phyloP scores from a whole-genome alignment of 1,284 basidiomycete genomes.

The Trichosporon sp. region DNA sequence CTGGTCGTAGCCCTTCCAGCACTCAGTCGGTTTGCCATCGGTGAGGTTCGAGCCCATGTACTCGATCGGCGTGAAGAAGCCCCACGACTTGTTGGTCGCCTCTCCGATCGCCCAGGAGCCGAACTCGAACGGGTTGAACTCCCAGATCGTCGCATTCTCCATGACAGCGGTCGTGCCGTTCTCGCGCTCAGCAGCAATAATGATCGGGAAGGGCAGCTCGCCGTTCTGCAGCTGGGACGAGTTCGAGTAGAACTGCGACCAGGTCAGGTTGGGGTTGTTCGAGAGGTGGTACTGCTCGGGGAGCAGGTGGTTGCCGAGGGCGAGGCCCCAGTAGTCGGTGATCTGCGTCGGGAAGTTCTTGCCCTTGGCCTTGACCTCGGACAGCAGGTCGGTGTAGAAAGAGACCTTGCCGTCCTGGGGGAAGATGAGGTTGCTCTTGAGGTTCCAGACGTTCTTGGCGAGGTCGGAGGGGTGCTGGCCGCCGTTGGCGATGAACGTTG shows the following conservation, averaged over 20 bases:
- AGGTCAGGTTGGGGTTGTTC: constrained; percentile 43
- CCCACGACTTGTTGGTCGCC: constrained; percentile 26
- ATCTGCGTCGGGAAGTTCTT: constrained; percentile 44
- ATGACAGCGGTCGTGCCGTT: not conserved
- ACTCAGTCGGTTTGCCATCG: constrained; percentile 40
- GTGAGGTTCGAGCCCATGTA: constrained; percentile 43
- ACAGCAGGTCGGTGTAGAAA: constrained; percentile 51
- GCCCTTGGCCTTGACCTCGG: constrained; percentile 42
- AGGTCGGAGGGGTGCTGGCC: constrained; percentile 37
- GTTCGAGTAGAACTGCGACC: constrained; percentile 28
- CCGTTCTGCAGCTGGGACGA: constrained; percentile 26
- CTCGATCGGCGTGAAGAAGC: constrained; percentile 44
- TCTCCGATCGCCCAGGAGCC: constrained; percentile 50
- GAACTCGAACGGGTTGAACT: constrained; percentile 51
- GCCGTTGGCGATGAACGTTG: constrained; percentile 41
- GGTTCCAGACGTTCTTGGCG: constrained; percentile 46
- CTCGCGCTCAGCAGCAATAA: constrained; percentile 48
- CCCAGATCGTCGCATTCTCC: constrained; percentile 49
- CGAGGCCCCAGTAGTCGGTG: constrained; percentile 45
- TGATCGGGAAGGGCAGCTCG: constrained; percentile 46
- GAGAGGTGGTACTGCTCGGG: constrained; percentile 37
- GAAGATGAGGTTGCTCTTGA: constrained; percentile 55
- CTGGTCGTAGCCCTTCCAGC: constrained; percentile 47
- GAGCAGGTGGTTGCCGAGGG: constrained; percentile 43
- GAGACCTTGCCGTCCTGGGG: constrained; percentile 63